These are phyloP conservation scores for Verticillium tricorpus DNA, from an alignment of 2,329 filamentous ascomycete species.

Conservation along the genomic window DNA sequence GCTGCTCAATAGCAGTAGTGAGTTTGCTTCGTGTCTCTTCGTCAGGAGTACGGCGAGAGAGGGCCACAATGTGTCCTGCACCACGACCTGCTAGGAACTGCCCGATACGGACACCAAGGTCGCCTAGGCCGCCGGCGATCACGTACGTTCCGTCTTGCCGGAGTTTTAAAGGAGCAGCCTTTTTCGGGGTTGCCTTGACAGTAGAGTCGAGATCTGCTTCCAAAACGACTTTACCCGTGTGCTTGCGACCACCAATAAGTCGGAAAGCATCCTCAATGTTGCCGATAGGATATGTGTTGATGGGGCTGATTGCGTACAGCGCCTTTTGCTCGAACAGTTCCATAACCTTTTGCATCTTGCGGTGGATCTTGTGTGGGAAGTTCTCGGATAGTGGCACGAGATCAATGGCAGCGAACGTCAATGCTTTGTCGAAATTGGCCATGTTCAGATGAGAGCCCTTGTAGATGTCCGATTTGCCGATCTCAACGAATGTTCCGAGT, in stretches of 20 bases:
- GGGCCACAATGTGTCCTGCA: too few relatives aligned
- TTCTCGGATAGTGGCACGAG: slow-evolving; percentile 5
- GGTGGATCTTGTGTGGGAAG: too few relatives aligned
- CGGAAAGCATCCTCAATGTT: slow-evolving; percentile 30
- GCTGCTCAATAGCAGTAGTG: neutral
- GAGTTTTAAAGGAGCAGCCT: slow-evolving; percentile 13
- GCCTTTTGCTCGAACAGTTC: neutral
- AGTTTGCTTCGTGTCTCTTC: too few relatives aligned
- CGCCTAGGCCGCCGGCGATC: slow-evolving; percentile 27
- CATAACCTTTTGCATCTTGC: too few relatives aligned
- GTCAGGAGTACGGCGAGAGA: too few relatives aligned
- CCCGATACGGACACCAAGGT: slow-evolving; percentile 16
- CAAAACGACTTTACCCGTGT: slow-evolving; percentile 36
- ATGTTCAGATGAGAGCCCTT: slow-evolving; percentile 21
- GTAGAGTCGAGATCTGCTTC: neutral
- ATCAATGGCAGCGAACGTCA: neutral
- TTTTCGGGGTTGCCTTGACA: slow-evolving; percentile 12
- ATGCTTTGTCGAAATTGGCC: neutral
- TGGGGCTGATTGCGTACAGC: neutral
- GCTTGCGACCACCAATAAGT: slow-evolving; percentile 31
- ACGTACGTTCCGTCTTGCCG: slow-evolving; percentile 17
- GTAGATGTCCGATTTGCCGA: slow-evolving; percentile 22
- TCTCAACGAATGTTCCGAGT: slow-evolving; percentile 25
- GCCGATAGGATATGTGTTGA: slow-evolving; percentile 5
- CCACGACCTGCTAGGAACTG: too few relatives aligned